These are phyloP conservation scores for Lepraria neglecta DNA, from an alignment of 495 filamentous ascomycete genomes.

Conservation along the genomic window DNA sequence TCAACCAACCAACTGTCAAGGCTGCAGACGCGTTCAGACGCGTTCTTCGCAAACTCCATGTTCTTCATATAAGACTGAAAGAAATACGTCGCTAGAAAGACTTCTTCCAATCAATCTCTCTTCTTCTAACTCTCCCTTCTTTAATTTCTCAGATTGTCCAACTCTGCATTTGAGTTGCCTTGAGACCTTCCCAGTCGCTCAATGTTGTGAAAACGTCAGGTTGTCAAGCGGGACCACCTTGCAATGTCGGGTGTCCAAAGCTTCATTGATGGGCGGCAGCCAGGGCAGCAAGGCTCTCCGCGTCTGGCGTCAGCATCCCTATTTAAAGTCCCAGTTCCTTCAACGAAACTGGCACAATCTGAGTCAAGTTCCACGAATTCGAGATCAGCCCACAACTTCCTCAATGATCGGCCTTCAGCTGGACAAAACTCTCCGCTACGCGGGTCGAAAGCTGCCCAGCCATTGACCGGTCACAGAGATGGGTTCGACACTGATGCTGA, in stretches of 20 bases:
- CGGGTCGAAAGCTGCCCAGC: not conserved
- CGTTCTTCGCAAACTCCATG: not conserved
- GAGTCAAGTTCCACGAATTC: not conserved
- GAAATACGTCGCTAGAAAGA: too few species aligned
- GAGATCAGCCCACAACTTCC: not conserved
- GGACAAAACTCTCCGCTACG: not conserved
- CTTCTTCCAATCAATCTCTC: not conserved
- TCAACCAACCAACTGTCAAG: not conserved
- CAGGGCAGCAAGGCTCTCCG: not conserved
- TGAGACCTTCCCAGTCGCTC: not conserved
- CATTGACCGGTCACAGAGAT: slow-evolving; percentile 1
- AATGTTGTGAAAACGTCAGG: not conserved
- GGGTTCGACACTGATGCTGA: slow-evolving; percentile 29
- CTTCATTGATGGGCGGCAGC: slow-evolving; percentile 12
- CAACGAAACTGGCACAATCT: slow-evolving; percentile 3
- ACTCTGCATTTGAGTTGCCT: not conserved
- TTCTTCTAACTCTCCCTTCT: not conserved
- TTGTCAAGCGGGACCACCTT: not conserved
- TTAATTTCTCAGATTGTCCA: not conserved
- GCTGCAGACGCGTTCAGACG: slow-evolving; percentile 2
- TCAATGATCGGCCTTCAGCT: not conserved
- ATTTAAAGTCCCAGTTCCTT: slow-evolving; percentile 1
- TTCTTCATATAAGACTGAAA: not conserved
- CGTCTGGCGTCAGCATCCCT: slow-evolving; percentile 2
- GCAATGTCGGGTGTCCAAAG: slow-evolving; percentile 18